Evolutionary conservation across 2,329 filamentous ascomycete species (phyloP), one percentile per base, ranked within the genome.

Genomic region (Bipolaris zeicola): DNA sequence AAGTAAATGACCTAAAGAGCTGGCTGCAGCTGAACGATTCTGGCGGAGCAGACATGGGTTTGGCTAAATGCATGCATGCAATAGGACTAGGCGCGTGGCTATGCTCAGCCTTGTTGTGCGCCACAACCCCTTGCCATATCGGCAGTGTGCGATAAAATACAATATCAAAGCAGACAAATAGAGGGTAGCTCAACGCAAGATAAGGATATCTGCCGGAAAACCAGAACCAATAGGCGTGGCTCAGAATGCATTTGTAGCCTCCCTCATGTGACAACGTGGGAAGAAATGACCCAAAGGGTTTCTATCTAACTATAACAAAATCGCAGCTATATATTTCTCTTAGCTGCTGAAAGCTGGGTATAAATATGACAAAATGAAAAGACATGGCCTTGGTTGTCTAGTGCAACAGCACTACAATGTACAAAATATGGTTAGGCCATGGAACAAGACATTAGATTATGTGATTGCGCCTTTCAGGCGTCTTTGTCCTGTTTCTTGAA

Each of bases 401-500:
- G 16, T 46, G 31, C 43, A 36, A 7, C 10, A 20, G 16, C 28
- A 46, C 43, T 34, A 14, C 14, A 22, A 46, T 46, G 14, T 46
- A 36, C 43, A 46, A 46, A 13, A 10, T 14, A 46, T 46, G 43
- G 14, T 34, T 14, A 36, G 8, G 5, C 10, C 39, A 42, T 26
- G 42, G 16, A 33, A 38, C 31, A 38, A 38, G 10, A 48, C 45
- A 48, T 48, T 48, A 48, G 4, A 36, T 28, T 24, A 28, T 48
- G 14, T 26, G 7, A 26, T 5, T 22, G 16, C 26, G 16, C 26
- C 10, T 14, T 14, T 48, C 45, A 48, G 13, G 34, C 34, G 22
- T 8, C 20, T 8, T 38, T 48, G 14, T 38, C 22, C 26, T 48
- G 34, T 34, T 48, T 48, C 61, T 68, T 72, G 26, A 66, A 71